phyloP scores from a whole-genome alignment of 306 rosid species.

The Cucumis cinereus region DNA sequence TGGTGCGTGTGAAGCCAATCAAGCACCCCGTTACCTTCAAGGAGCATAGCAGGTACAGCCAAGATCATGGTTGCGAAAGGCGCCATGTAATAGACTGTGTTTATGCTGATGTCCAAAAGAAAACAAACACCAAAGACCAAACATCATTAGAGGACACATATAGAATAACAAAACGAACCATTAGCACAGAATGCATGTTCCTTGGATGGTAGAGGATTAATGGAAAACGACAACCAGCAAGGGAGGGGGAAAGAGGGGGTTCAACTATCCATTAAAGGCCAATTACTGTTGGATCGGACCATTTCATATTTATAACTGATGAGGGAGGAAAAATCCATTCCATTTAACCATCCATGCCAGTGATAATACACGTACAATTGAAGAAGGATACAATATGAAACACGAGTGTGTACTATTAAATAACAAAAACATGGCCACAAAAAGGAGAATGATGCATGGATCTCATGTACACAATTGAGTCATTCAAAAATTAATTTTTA shows the following conservation, averaged over 20 bases:
- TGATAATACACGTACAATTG: not conserved
- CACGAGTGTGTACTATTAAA: not conserved
- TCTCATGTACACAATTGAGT: not conserved
- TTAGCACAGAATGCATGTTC: not conserved
- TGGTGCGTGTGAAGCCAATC: conserved; percentile 78
- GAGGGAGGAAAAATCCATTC: not conserved
- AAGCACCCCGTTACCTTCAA: conserved; percentile 79
- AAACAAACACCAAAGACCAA: not conserved
- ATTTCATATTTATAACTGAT: not conserved
- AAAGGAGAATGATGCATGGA: not conserved
- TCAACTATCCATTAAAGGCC: not conserved
- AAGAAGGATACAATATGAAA: not conserved
- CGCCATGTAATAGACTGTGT: conserved; percentile 98
- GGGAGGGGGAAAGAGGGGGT: not conserved
- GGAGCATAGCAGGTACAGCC: conserved; percentile 80
- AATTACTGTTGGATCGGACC: not conserved
- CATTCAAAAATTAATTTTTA: not conserved
- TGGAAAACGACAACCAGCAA: not conserved
- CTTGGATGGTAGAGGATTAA: not conserved
- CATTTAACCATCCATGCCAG: not conserved
- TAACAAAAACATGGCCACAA: not conserved
- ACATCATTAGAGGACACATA: not conserved
- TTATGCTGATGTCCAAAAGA: conserved; percentile 43
- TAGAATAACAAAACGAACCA: not conserved
- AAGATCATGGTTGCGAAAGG: conserved; percentile 96